A percentile compares a stretch with the other conserved stretches of the same genome.
phyloP scores from a whole-genome alignment of 768 basidiomycete species.

The Aureoboletus auriporus region DNA sequence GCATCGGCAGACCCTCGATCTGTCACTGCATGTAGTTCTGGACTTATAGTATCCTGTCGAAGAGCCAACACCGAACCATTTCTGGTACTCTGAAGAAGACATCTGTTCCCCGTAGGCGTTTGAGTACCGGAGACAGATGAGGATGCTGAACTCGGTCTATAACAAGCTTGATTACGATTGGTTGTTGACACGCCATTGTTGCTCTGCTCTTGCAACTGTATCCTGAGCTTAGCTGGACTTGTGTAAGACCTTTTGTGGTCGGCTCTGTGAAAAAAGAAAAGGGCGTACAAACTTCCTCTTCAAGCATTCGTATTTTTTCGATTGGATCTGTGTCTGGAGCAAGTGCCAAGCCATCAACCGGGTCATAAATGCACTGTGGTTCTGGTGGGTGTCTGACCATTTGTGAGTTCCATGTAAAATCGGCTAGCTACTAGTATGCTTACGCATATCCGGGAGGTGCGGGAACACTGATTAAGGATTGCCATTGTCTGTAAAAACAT shows the following conservation, averaged over 20 bases:
- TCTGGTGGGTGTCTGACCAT: slow-evolving; percentile 70
- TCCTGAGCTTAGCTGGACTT: slow-evolving; percentile 56
- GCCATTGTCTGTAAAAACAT: slow-evolving; percentile 60
- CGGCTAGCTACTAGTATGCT: slow-evolving; percentile 22
- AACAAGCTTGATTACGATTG: slow-evolving; percentile 14
- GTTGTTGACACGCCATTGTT: slow-evolving; percentile 24
- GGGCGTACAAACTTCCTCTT: slow-evolving; percentile 68
- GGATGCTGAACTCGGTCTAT: slow-evolving; percentile 21
- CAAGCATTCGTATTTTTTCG: slow-evolving; percentile 72
- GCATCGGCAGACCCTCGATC: slow-evolving; percentile 45
- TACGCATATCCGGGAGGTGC: slow-evolving; percentile 84
- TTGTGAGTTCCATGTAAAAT: slow-evolving; percentile 2
- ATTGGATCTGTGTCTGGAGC: slow-evolving; percentile 76
- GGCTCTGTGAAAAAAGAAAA: neutral
- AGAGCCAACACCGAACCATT: slow-evolving; percentile 9
- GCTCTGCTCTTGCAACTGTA: slow-evolving; percentile 54
- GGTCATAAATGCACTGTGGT: slow-evolving; percentile 83
- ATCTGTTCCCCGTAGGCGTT: slow-evolving; percentile 5
- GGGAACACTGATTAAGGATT: slow-evolving; percentile 76
- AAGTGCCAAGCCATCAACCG: slow-evolving; percentile 74
- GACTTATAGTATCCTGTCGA: slow-evolving; percentile 47
- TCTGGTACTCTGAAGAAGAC: neutral
- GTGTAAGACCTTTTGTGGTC: slow-evolving; percentile 8
- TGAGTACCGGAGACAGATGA: slow-evolving; percentile 17
- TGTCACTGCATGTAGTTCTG: slow-evolving; percentile 40